Base-by-base conservation (phyloP, 441 rosid species). In the Populus hybrid region DNA sequence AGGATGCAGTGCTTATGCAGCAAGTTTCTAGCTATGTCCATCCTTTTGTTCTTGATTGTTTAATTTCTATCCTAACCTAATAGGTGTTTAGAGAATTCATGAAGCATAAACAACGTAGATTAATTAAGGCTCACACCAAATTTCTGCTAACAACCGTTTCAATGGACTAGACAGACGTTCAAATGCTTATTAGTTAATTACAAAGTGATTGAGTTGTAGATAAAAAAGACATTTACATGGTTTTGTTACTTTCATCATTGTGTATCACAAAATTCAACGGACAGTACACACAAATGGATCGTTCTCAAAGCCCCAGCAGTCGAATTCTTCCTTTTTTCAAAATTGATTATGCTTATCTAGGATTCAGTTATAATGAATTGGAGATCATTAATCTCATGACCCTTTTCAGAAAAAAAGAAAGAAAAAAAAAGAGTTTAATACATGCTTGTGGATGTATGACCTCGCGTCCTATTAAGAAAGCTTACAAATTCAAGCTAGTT, bases 391-490 rank as follows among this genome's bases (percentile, higher is more conserved):
- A 78, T 19, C 35, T 75, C 66, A 21, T 34, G 11, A 40, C 70
- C 78, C 69, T 64, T 19, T 66, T 8, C 6, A 65, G 1, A 18
- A 21, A 3, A 18, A 80, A 2, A 38, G 9, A 38, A 38, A 9
- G 0, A 7, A 38, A 38, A 9, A 9, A 9, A 38, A 1, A 36
- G 40, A 38, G 72, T n/a, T 21, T 32, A 21, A 66, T 10, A 8
- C 1, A 64, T 64, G 9, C 0, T 76, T 38, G 66, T 50, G 63
- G 34, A 35, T 28, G 18, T 68, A 83, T 32, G 78, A 79, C 64
- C 86, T 77, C 86, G 79, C 83, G 82, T 84, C 82, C 86, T n/a
- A 42, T 32, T 38, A 70, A 38, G 35, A n/a, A 57, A 75, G 65
- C 76, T 38, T 73, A 65, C 69, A 70, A 9, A 36, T 66, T 74